phyloP scores from a whole-genome alignment of 2,329 filamentous ascomycete genomes.

The Trichoderma koningii region DNA sequence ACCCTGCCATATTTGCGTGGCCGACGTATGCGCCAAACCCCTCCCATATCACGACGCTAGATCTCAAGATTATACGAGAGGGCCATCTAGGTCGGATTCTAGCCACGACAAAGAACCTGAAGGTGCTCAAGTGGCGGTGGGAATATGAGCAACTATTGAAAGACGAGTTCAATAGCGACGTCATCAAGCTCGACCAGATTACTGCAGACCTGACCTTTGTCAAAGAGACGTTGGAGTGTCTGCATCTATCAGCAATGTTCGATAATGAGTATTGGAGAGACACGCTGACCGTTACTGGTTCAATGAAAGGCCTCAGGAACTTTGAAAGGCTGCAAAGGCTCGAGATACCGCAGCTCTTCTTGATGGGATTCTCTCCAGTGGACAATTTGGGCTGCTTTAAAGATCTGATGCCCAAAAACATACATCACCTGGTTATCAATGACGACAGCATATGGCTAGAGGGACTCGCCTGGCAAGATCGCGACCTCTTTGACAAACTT shows the following conservation, averaged over 20 bases:
- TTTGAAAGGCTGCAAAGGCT: neutral
- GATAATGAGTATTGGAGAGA: no score
- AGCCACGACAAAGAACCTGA: neutral
- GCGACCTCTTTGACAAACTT: neutral
- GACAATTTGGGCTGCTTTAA: neutral
- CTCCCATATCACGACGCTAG: neutral
- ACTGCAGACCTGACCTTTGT: neutral
- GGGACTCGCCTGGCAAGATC: neutral
- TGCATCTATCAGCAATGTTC: neutral
- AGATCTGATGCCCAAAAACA: constrained; percentile 3
- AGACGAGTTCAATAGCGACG: neutral
- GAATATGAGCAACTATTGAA: neutral
- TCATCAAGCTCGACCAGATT: constrained; percentile 12
- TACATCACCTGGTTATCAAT: neutral
- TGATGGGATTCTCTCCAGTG: neutral
- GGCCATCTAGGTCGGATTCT: constrained; percentile 1
- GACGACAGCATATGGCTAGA: neutral
- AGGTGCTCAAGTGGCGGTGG: constrained; percentile 1
- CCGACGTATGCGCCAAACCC: neutral
- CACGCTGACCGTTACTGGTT: neutral
- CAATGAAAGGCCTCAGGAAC: neutral
- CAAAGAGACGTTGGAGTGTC: neutral
- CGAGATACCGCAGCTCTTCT: neutral
- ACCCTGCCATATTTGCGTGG: neutral
- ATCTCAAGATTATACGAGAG: neutral